Conservation (phyloP, 148 eudicot genomes). For the Fagopyrum tataricum region DNA sequence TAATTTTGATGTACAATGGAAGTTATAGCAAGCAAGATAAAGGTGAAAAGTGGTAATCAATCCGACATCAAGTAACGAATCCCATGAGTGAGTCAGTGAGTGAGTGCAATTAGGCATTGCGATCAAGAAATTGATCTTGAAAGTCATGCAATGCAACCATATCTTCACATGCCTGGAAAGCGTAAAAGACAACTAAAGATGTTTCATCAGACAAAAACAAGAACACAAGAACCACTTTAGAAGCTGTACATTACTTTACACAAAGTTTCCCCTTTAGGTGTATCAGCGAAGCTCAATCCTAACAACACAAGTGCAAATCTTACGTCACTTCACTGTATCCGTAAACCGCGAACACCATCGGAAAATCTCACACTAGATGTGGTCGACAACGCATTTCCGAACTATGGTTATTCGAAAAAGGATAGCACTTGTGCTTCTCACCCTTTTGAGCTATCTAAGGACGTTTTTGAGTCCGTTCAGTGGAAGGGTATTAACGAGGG, state of each 20-base stretch:
- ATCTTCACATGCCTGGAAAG: slow-evolving; percentile 4
- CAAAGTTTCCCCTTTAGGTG: too few relatives aligned
- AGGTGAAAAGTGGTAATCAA: too few relatives aligned
- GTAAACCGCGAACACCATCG: background rate
- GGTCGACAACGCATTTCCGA: too few relatives aligned
- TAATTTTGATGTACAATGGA: background rate
- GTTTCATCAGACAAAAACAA: slow-evolving; percentile 1
- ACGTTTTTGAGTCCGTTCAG: background rate
- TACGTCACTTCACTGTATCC: background rate
- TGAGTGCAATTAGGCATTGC: background rate
- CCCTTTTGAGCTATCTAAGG: background rate
- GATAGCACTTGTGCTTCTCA: background rate
- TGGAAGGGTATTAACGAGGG: too few relatives aligned
- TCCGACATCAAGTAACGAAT: background rate
- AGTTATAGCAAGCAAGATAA: background rate
- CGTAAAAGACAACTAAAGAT: slow-evolving; percentile 5
- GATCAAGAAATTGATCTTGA: background rate
- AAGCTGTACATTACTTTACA: too few relatives aligned
- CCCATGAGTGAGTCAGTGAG: background rate
- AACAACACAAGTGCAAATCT: background rate
- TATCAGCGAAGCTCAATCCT: too few relatives aligned
- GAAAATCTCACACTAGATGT: background rate
- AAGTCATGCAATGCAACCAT: slow-evolving; percentile 6
- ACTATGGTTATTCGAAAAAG: too few relatives aligned
- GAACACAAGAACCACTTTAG: too few relatives aligned